phyloP scores from a whole-genome alignment of 352 stramenopile genomes.

The Phytophthora rubi region DNA sequence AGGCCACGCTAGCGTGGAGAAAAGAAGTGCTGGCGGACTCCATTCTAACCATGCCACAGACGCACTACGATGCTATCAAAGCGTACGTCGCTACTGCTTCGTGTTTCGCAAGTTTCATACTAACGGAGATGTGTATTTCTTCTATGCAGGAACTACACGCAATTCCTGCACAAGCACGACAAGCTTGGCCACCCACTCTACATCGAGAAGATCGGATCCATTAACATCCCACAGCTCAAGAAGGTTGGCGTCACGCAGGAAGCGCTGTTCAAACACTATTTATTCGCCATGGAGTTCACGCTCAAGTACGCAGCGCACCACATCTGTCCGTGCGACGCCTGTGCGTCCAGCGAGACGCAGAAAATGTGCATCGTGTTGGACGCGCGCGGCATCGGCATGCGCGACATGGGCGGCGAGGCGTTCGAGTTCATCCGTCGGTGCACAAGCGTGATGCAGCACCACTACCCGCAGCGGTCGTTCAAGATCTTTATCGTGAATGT shows the following conservation, averaged over 20 bases:
- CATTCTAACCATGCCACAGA: constrained; percentile 67
- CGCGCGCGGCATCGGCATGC: constrained; percentile 74
- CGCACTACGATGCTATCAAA: constrained; percentile 75
- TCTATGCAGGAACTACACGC: constrained; percentile 34
- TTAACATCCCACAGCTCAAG: constrained; percentile 84
- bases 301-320: constrained; percentile 68
- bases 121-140: not conserved
- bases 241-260: constrained; percentile 64
- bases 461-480: constrained; percentile 90
- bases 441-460: constrained; percentile 83
- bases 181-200: constrained; percentile 79
- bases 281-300: constrained; percentile 85
- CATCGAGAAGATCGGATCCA: constrained; percentile 72
- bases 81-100: constrained; percentile 28
- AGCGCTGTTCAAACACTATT: constrained; percentile 74
- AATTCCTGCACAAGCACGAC: constrained; percentile 80
- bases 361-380: constrained; percentile 82
- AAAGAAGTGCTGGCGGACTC: constrained; percentile 76
- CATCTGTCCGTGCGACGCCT: constrained; percentile 56
- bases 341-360: constrained; percentile 63
- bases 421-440: constrained; percentile 86
- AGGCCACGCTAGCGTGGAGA: constrained; percentile 74
- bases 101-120: not conserved
- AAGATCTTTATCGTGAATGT: constrained; percentile 94
- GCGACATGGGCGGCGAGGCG: constrained; percentile 75